A percentile compares a stretch with the other conserved stretches of the same genome.
Conservation (phyloP, 805 yeast species). For the Lachancea kluyveri region DNA sequence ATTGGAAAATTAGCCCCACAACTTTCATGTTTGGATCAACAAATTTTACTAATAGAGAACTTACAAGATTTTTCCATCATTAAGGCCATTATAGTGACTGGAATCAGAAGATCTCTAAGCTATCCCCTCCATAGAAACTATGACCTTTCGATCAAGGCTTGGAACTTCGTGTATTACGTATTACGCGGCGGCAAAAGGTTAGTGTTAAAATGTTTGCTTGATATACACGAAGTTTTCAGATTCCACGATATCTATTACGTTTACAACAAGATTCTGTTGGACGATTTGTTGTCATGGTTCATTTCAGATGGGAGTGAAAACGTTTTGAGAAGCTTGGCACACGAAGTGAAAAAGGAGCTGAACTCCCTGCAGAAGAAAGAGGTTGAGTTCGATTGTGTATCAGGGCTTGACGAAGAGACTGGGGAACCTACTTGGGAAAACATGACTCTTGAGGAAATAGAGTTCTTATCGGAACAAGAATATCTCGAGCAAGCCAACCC, state of each 20-base stretch:
- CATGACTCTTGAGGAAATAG: slow-evolving; percentile 50
- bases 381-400: slow-evolving; percentile 39
- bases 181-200: slow-evolving; percentile 65
- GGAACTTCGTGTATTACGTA: slow-evolving; percentile 68
- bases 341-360: slow-evolving; percentile 47
- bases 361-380: slow-evolving; percentile 36
- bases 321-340: slow-evolving; percentile 56
- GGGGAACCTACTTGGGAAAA: slow-evolving; percentile 38
- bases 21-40: slow-evolving; percentile 62
- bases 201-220: slow-evolving; percentile 54
- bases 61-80: slow-evolving; percentile 31
- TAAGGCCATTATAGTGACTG: slow-evolving; percentile 49
- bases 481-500: slow-evolving; percentile 16
- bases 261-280: slow-evolving; percentile 68
- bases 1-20: slow-evolving; percentile 84
- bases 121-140: slow-evolving; percentile 78
- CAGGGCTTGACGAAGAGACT: slow-evolving; percentile 30
- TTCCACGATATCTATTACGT: slow-evolving; percentile 81
- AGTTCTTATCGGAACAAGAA: slow-evolving; percentile 49
- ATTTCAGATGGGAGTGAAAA: slow-evolving; percentile 51
- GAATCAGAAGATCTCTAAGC: slow-evolving; percentile 65
- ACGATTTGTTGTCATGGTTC: slow-evolving; percentile 75
- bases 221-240: slow-evolving; percentile 65
- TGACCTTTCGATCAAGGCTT: slow-evolving; percentile 49
- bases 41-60: slow-evolving; percentile 33